Conservation (phyloP, 2,329 filamentous ascomycete genomes). For the Plenodomus tracheiphilus region DNA sequence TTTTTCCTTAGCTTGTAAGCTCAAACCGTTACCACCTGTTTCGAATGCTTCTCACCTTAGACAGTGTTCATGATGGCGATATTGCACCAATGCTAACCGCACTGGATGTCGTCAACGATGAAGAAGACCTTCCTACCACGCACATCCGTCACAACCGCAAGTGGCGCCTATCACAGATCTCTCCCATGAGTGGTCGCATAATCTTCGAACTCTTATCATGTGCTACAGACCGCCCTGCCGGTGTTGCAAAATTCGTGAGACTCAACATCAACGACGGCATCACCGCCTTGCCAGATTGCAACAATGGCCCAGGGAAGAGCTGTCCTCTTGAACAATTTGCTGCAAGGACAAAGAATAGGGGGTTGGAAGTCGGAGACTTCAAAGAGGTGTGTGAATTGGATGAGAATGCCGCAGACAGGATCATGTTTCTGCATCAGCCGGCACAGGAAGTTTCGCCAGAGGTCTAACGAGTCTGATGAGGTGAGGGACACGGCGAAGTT, state of each 20-base stretch:
- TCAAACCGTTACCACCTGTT: neutral
- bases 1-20: conserved; percentile 61
- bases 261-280: conserved; percentile 63
- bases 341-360: conserved; percentile 46
- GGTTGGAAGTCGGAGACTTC: conserved; percentile 53
- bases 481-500: neutral
- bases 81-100: conserved; percentile 60
- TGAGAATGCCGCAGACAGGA: conserved; percentile 45
- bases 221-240: neutral
- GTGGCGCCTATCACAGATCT: conserved; percentile 60
- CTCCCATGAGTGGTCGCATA: conserved; percentile 61
- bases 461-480: neutral
- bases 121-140: conserved; percentile 51
- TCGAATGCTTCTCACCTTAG: neutral
- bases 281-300: conserved; percentile 53
- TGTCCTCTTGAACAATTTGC: conserved; percentile 54
- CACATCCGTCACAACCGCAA: conserved; percentile 50
- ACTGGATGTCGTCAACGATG: conserved; percentile 53
- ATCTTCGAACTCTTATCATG: conserved; percentile 58
- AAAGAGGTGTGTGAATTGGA: conserved; percentile 52
- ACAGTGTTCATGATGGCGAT: conserved; percentile 60
- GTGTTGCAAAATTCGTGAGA: conserved; percentile 48
- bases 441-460: neutral
- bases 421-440: conserved; percentile 56
- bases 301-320: conserved; percentile 51